These are phyloP conservation scores for Hericium alpestre DNA, from an alignment of 768 basidiomycete genomes.

Conservation along the genomic window DNA sequence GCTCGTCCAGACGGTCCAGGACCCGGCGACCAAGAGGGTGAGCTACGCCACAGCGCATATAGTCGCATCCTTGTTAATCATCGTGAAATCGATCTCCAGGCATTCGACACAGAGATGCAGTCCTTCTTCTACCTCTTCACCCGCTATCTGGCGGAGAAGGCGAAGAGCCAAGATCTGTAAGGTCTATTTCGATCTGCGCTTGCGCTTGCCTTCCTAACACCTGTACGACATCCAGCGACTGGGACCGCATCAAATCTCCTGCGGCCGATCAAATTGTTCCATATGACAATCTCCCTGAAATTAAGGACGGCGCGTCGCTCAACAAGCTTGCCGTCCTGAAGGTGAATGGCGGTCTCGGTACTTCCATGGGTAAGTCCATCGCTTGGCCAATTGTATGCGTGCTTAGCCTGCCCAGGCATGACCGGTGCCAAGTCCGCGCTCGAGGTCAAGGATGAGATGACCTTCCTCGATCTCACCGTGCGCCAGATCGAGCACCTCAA, in stretches of 20 bases:
- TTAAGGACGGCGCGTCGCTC: constrained; percentile 53
- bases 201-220: not conserved
- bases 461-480: constrained; percentile 89
- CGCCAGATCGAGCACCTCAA: constrained; percentile 95
- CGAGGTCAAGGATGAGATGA: constrained; percentile 96
- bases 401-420: constrained; percentile 40
- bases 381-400: not conserved
- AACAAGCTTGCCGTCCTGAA: constrained; percentile 93
- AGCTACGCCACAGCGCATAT: not conserved
- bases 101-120: constrained; percentile 88
- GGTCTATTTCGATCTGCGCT: constrained; percentile 18
- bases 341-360: constrained; percentile 89
- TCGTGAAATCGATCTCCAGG: constrained; percentile 29
- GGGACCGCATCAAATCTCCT: constrained; percentile 63
- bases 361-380: constrained; percentile 64
- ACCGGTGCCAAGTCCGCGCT: constrained; percentile 86
- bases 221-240: constrained; percentile 13
- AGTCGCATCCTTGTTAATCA: not conserved
- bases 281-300: constrained; percentile 59
- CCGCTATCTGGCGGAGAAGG: constrained; percentile 82
- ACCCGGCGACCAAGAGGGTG: constrained; percentile 51
- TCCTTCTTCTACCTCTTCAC: constrained; percentile 90
- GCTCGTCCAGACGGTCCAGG: constrained; percentile 52
- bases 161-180: constrained; percentile 79
- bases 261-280: constrained; percentile 78